Percentiles rank a stretch among this genome's conserved stretches.
Conservation (phyloP, 2,329 filamentous ascomycete genomes). For the Exserohilum rostratum region DNA sequence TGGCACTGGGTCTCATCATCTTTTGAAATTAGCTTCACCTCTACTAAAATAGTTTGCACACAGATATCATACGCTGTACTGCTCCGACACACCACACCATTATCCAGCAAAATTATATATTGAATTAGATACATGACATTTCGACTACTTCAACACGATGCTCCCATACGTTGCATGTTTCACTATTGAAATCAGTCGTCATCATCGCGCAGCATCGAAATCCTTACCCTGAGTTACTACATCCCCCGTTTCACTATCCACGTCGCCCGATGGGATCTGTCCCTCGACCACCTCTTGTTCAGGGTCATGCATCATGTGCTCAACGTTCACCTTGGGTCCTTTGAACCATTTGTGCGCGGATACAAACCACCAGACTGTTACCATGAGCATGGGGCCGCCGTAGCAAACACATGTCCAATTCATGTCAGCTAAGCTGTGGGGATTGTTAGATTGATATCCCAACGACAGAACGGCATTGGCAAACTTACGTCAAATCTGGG, state of each 20-base stretch:
- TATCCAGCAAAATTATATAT: no score
- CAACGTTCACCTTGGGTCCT: constrained; percentile 71
- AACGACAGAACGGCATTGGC: neutral
- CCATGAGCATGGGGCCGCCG: constrained; percentile 65
- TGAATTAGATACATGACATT: no score
- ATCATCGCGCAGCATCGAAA: constrained; percentile 4
- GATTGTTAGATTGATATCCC: constrained; percentile 16
- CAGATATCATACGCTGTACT: no score
- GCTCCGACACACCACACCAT: no score
- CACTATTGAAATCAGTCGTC: no score
- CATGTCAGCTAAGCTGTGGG: constrained; percentile 58
- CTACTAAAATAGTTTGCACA: no score
- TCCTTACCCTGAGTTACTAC: neutral
- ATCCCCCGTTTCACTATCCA: constrained; percentile 15
- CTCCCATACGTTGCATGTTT: no score
- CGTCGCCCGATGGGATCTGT: constrained; percentile 6
- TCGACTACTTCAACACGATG: no score
- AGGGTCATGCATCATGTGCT: constrained; percentile 58
- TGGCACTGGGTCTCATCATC: no score
- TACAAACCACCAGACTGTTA: constrained; percentile 67
- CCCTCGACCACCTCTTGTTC: constrained; percentile 50
- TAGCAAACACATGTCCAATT: constrained; percentile 74
- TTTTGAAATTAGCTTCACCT: no score
- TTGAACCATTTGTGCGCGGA: constrained; percentile 72
- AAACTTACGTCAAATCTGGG: constrained; percentile 56